These are phyloP conservation scores for Penstemon davidsonii DNA, from an alignment of 257 asterid species.

Conservation along the genomic window DNA sequence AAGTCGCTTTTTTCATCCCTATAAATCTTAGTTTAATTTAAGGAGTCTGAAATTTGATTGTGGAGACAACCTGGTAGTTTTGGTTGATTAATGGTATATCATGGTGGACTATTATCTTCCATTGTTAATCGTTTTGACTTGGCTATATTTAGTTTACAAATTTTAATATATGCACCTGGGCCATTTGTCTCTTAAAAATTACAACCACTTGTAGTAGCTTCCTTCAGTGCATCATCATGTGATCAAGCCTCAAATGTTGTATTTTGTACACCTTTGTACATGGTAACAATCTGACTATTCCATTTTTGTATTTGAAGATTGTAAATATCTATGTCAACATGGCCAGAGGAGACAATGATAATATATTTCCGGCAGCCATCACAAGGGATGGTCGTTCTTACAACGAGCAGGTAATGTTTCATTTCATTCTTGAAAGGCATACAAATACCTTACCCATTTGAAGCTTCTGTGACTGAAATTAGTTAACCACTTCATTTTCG, in stretches of 20 bases:
- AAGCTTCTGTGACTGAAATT: not conserved
- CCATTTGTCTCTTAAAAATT: too few relatives aligned
- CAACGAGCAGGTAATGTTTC: conserved; percentile 67
- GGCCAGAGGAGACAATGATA: conserved; percentile 79
- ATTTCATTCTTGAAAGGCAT: conserved; percentile 2
- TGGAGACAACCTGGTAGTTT: not conserved
- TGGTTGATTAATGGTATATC: not conserved
- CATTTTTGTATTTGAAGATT: conserved; percentile 47
- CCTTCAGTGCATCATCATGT: too few relatives aligned
- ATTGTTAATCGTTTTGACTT: not conserved
- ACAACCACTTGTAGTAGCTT: too few relatives aligned
- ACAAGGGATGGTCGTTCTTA: conserved; percentile 92
- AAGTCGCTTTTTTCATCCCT: conserved; percentile 3
- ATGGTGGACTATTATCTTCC: not conserved
- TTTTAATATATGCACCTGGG: not conserved
- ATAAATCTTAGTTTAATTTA: conserved; percentile 1
- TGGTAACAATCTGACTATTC: conserved; percentile 18
- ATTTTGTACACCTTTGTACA: too few relatives aligned
- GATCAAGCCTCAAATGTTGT: too few relatives aligned
- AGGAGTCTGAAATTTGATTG: not conserved
- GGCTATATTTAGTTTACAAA: not conserved
- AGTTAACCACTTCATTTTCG: conserved; percentile 11
- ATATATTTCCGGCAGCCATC: conserved; percentile 78
- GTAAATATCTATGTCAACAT: conserved; percentile 82
- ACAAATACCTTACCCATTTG: conserved; percentile 2